A percentile compares a stretch with the other conserved stretches of the same genome.
Evolutionary conservation across 306 rosid genomes (phyloP).

Genomic region (Urtica urens): DNA sequence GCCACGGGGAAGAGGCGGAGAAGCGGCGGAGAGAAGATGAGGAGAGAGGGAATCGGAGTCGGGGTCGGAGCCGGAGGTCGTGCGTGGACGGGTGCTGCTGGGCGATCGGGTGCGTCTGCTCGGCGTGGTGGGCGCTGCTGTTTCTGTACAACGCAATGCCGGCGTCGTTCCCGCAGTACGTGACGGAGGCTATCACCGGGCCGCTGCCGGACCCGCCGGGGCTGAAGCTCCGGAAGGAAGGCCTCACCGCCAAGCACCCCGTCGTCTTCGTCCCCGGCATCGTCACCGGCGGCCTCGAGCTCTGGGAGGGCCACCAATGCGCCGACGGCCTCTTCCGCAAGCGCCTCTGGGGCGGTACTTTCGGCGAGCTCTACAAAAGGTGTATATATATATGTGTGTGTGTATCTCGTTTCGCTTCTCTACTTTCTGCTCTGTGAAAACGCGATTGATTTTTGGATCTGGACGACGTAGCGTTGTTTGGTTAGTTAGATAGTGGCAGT

Average conservation of each 20-base stretch:
- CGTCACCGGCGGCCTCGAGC: conserved; percentile 68
- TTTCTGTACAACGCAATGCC: conserved; percentile 71
- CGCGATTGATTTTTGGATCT: conserved; percentile 2
- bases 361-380: conserved; percentile 73
- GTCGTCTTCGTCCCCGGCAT: conserved; percentile 82
- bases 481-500: too few relatives aligned
- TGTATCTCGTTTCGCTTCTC: neutral
- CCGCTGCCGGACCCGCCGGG: conserved; percentile 77
- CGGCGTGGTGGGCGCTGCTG: conserved; percentile 61
- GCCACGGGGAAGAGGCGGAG: conserved; percentile 7
- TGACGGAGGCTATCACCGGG: conserved; percentile 62
- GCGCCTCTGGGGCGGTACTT: conserved; percentile 77
- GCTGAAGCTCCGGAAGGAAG: conserved; percentile 61
- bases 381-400: conserved; percentile 9
- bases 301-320: conserved; percentile 76
- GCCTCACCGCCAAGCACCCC: conserved; percentile 54
- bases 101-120: conserved; percentile 55
- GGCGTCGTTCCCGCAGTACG: conserved; percentile 74
- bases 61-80: conserved; percentile 10
- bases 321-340: conserved; percentile 70
- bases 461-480: too few relatives aligned
- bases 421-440: neutral
- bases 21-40: conserved; percentile 8
- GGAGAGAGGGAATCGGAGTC: neutral
- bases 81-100: conserved; percentile 67